A percentile compares a stretch with the other conserved stretches of the same genome.
Conservation (phyloP, 2,329 filamentous ascomycete species). For the Teratosphaeria nubilosa region DNA sequence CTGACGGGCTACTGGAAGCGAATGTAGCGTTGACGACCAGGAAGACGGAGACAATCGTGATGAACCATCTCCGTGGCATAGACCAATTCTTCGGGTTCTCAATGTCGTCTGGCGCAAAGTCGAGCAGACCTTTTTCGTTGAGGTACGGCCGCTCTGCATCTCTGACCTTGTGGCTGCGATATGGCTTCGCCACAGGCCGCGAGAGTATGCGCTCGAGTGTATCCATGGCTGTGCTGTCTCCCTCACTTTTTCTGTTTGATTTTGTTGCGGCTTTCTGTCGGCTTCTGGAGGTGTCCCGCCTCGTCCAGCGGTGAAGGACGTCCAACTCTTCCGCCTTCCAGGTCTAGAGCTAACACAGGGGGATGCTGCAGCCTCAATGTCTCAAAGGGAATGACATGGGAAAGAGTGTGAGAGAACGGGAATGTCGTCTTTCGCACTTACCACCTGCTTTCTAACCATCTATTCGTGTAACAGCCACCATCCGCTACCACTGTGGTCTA, state of each 20-base stretch:
- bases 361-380: background rate
- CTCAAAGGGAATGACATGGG: background rate
- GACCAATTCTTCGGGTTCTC: constrained; percentile 43
- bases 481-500: background rate
- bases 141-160: constrained; percentile 32
- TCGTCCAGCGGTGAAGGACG: background rate
- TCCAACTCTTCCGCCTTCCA: background rate
- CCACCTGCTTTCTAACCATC: background rate
- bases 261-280: background rate
- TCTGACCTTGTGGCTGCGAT: constrained; percentile 33
- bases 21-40: constrained; percentile 48
- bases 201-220: constrained; percentile 38
- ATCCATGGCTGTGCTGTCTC: constrained; percentile 24
- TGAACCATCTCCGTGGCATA: constrained; percentile 27
- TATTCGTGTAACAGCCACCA: background rate
- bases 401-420: background rate
- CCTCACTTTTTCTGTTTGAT: background rate
- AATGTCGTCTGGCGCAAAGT: constrained; percentile 42
- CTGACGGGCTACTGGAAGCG: constrained; percentile 37
- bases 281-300: background rate
- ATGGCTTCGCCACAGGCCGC: constrained; percentile 44
- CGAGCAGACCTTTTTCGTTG: constrained; percentile 41
- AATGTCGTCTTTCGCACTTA: background rate
- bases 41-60: constrained; percentile 35
- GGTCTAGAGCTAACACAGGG: background rate